Evolutionary conservation across 306 rosid genomes (phyloP).

Genomic region (Prunus mongolica): DNA sequence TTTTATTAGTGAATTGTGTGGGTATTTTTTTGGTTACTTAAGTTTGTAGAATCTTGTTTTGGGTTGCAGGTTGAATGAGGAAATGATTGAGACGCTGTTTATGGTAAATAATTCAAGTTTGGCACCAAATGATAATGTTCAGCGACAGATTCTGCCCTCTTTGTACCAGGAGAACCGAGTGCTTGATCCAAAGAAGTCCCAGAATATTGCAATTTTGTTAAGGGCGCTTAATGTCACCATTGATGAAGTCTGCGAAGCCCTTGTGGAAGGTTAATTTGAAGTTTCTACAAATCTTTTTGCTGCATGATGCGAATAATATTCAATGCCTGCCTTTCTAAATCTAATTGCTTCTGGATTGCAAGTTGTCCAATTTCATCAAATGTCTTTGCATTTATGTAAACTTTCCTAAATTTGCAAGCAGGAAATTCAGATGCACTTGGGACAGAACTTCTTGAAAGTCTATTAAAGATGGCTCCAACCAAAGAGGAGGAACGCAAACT

Average conservation of each 20-base stretch:
- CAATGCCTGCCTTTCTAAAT: not conserved
- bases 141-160: slow-evolving; percentile 37
- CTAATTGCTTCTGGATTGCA: not conserved
- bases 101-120: slow-evolving; percentile 52
- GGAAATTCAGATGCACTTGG: slow-evolving; percentile 79
- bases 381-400: not conserved
- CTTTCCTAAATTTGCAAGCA: slow-evolving; percentile 22
- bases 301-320: not conserved
- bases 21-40: too few relatives aligned
- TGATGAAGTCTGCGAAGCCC: slow-evolving; percentile 91
- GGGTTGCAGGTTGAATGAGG: slow-evolving; percentile 78
- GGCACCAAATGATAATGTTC: slow-evolving; percentile 46
- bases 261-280: slow-evolving; percentile 56
- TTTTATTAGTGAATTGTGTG: not conserved
- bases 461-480: slow-evolving; percentile 91
- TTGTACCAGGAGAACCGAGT: slow-evolving; percentile 60
- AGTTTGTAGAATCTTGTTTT: not conserved
- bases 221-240: slow-evolving; percentile 85
- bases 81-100: slow-evolving; percentile 87
- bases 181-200: slow-evolving; percentile 93
- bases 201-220: slow-evolving; percentile 81
- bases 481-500: slow-evolving; percentile 73
- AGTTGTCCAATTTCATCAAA: not conserved
- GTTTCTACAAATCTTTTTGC: not conserved
- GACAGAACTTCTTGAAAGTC: slow-evolving; percentile 80